These are phyloP conservation scores for Leucocoprinus leucothites DNA, from an alignment of 768 basidiomycete genomes.

Conservation along the genomic window DNA sequence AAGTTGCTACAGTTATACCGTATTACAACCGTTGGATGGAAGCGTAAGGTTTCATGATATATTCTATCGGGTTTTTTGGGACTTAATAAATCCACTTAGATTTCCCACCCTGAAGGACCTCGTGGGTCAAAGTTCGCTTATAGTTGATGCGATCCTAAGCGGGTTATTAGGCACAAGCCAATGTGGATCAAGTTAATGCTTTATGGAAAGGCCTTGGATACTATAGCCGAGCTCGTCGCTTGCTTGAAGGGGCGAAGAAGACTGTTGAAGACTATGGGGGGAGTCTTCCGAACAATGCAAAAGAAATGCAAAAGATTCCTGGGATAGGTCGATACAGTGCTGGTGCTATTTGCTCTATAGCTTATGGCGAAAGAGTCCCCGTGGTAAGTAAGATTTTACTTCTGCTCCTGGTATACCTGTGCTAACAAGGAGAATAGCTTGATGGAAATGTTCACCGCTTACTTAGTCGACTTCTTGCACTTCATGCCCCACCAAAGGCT, in stretches of 20 bases:
- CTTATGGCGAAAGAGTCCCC: constrained; percentile 78
- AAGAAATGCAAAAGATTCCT: constrained; percentile 80
- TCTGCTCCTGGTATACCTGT: background rate
- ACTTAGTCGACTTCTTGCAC: constrained; percentile 77
- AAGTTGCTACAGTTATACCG: constrained; percentile 89
- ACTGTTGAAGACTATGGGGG: constrained; percentile 65
- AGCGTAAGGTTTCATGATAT: constrained; percentile 41
- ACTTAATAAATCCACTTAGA: constrained; percentile 33
- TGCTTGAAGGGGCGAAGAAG: constrained; percentile 82
- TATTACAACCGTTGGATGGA: constrained; percentile 91
- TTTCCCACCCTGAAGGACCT: constrained; percentile 82
- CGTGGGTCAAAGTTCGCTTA: constrained; percentile 37
- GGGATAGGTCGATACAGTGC: constrained; percentile 90
- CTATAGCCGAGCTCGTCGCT: constrained; percentile 80
- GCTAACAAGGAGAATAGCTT: constrained; percentile 42
- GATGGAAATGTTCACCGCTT: constrained; percentile 90
- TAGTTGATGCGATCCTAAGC: constrained; percentile 11
- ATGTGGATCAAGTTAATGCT: constrained; percentile 81
- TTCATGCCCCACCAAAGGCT: constrained; percentile 79
- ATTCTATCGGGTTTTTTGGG: constrained; percentile 7
- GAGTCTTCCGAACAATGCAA: constrained; percentile 74
- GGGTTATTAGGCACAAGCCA: constrained; percentile 51
- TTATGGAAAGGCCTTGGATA: constrained; percentile 93
- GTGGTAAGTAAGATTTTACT: constrained; percentile 58
- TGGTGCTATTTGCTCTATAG: constrained; percentile 83